These are phyloP conservation scores for Suhomyces guaymorum DNA, from an alignment of 1,139 yeast species.

Conservation along the genomic window DNA sequence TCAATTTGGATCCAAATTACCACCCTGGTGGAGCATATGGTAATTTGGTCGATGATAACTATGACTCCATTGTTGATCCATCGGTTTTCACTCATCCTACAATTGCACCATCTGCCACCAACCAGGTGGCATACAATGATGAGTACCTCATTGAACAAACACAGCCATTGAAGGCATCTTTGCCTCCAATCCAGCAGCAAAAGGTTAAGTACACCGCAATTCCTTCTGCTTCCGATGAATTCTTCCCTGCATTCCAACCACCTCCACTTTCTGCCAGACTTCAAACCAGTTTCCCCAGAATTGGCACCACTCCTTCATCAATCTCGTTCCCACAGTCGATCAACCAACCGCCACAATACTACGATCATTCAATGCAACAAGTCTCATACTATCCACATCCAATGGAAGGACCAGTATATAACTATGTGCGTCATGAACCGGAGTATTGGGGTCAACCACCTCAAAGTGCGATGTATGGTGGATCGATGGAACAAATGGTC, in stretches of 20 bases:
- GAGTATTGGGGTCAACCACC: slow-evolving; percentile 26
- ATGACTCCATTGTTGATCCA: slow-evolving; percentile 33
- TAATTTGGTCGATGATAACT: slow-evolving; percentile 25
- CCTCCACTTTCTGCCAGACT: slow-evolving; percentile 23
- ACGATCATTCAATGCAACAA: slow-evolving; percentile 11
- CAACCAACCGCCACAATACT: slow-evolving; percentile 16
- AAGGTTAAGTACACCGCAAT: slow-evolving; percentile 17
- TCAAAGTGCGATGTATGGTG: slow-evolving; percentile 13
- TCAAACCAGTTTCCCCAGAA: slow-evolving; percentile 20
- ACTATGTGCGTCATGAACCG: slow-evolving; percentile 20
- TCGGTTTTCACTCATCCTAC: slow-evolving; percentile 22
- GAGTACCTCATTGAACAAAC: slow-evolving; percentile 53
- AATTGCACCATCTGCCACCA: slow-evolving; percentile 11
- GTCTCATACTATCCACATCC: slow-evolving; percentile 11
- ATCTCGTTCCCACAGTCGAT: slow-evolving; percentile 14
- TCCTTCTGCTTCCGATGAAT: slow-evolving; percentile 23
- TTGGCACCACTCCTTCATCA: slow-evolving; percentile 15
- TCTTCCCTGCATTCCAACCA: slow-evolving; percentile 20
- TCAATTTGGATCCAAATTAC: slow-evolving; percentile 35
- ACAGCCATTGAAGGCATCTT: slow-evolving; percentile 32
- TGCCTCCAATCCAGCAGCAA: slow-evolving; percentile 20
- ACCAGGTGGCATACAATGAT: slow-evolving; percentile 41
- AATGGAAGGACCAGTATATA: slow-evolving; percentile 9
- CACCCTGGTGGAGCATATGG: slow-evolving; percentile 22
- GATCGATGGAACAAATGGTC: slow-evolving; percentile 15